Conservation (phyloP, 495 filamentous ascomycete species). For the Penicillium coprophilum region DNA sequence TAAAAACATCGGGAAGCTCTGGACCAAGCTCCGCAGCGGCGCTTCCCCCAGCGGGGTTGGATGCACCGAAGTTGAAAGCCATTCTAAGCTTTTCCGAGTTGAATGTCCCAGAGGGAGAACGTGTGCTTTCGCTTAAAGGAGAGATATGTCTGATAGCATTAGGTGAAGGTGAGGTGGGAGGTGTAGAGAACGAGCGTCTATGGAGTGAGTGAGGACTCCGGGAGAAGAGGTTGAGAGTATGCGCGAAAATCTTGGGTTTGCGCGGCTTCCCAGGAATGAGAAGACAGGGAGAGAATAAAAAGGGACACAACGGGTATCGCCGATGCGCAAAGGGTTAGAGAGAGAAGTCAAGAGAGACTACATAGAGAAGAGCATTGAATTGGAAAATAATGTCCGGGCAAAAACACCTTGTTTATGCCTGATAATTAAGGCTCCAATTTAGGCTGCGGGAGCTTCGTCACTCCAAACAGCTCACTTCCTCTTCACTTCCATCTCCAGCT, state of each 20-base stretch:
- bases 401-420: constrained; percentile 41
- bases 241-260: constrained; percentile 42
- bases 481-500: constrained; percentile 29
- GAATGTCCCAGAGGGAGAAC: constrained; percentile 42
- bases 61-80: constrained; percentile 61
- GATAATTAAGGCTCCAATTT: constrained; percentile 29
- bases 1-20: constrained; percentile 48
- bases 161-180: constrained; percentile 33
- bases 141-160: constrained; percentile 38
- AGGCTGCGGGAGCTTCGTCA: constrained; percentile 51
- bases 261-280: constrained; percentile 25
- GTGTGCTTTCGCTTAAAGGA: constrained; percentile 40
- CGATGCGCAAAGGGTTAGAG: constrained; percentile 12
- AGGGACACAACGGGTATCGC: constrained; percentile 9
- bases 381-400: constrained; percentile 30
- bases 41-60: constrained; percentile 33
- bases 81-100: constrained; percentile 50
- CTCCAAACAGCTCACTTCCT: constrained; percentile 32
- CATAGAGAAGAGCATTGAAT: constrained; percentile 16
- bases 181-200: constrained; percentile 43
- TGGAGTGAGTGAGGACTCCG: constrained; percentile 44
- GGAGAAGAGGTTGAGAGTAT: constrained; percentile 39
- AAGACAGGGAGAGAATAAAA: constrained; percentile 17
- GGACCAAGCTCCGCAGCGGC: constrained; percentile 38
- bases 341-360: constrained; percentile 4